These are phyloP conservation scores for Solanum tarapatanum DNA, from an alignment of 257 asterid species.

Conservation along the genomic window DNA sequence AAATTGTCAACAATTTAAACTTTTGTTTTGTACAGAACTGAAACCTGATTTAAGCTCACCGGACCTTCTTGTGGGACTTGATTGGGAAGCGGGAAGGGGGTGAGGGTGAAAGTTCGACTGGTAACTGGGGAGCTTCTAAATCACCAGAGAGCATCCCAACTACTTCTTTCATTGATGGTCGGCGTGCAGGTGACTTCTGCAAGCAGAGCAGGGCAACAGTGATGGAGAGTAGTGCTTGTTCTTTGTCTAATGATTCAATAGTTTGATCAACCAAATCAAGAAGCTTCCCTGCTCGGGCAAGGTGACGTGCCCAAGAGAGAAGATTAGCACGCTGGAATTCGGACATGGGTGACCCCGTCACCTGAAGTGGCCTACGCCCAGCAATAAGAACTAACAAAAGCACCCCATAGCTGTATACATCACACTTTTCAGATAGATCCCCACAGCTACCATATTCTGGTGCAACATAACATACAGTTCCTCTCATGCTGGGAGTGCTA, in stretches of 20 bases:
- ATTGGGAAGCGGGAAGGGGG: conserved; percentile 49
- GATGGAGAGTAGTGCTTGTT: conserved; percentile 67
- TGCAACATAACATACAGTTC: conserved; percentile 86
- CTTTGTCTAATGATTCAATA: conserved; percentile 38
- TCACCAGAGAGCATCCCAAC: conserved; percentile 72
- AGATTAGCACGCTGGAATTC: conserved; percentile 91
- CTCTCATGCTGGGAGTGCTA: conserved; percentile 96
- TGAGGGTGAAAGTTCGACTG: conserved; percentile 77
- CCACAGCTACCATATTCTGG: conserved; percentile 81
- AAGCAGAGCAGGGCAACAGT: conserved; percentile 83
- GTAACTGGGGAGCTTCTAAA: conserved; percentile 57
- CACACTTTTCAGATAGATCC: conserved; percentile 77
- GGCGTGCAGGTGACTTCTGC: conserved; percentile 66
- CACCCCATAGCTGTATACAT: conserved; percentile 87
- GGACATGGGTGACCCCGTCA: conserved; percentile 87
- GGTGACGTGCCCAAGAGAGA: conserved; percentile 84
- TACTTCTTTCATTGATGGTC: conserved; percentile 92
- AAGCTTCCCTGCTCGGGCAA: conserved; percentile 92
- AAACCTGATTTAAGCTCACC: conserved; percentile 31
- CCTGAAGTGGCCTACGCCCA: conserved; percentile 94
- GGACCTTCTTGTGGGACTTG: conserved; percentile 58
- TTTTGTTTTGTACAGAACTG: neutral
- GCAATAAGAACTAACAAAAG: conserved; percentile 69
- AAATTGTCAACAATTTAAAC: conserved; percentile 13
- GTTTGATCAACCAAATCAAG: conserved; percentile 69